Base-by-base conservation (phyloP, 1,284 basidiomycete genomes). In the Cutaneotrichosporon cavernicola region DNA sequence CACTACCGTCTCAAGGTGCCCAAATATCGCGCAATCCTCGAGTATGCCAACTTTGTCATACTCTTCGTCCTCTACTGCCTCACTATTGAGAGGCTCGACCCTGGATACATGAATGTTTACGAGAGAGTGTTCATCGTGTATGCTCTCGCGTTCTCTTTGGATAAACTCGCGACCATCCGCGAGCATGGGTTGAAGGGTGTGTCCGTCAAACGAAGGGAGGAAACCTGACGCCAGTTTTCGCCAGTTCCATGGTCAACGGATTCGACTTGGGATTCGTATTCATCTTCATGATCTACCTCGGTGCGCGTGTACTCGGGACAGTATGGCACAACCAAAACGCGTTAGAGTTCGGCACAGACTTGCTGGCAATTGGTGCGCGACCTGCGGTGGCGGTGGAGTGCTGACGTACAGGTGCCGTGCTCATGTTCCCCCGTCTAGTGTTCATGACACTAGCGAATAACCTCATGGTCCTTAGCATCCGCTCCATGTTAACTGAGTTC, bases 1-100 rank as follows among this genome's bases (percentile, higher is more conserved):
- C 94, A 97, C 78, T 94, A 96, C 73, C 87, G 91, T 10, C 85
- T 97, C 50, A 96, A 96, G 83, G 94, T 97, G 2, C 94, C 94
- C 0, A 89, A 89, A 36, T 88, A 96, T 61, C 90, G 94, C 47
- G 88, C 91, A 2, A 89, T 93, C 49, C 82, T 97, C 69, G 93
- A 97, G 80, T 96, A 94, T 49, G 63, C 62, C 69, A 95, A 92
- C 77, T 96, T 95, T 76, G 71, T 93, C 52, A 82, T 89, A 43
- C 84, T 96, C 16, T 96, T 96, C 76, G 79, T 90, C 18, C 83
- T 94, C 40, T 96, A 94, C 74, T 82, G 94, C 30, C 66, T 90
- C n/a, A 88, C 90, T 0, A 86, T 95, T 14, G 92, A 96, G 78
- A 84, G 86, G 65, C 87, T 86, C 65, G 83, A 89, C 61, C 77